These are phyloP conservation scores for Candida tetrigidarum DNA, from an alignment of 1,139 yeast species.

Conservation along the genomic window DNA sequence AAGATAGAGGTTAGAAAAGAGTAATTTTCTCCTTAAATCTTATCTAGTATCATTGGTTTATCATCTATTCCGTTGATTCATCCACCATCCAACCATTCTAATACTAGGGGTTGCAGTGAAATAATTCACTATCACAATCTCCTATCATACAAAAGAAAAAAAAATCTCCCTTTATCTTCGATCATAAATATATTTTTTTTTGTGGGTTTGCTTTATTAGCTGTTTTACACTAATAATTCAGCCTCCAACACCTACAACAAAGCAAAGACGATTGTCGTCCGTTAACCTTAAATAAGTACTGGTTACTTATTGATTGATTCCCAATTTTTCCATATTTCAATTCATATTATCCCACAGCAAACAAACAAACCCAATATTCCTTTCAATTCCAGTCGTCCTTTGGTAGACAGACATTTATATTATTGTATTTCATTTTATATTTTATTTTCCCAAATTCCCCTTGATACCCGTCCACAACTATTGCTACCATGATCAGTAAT, in stretches of 20 bases:
- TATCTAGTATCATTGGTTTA: too few relatives aligned
- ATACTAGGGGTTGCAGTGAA: too few relatives aligned
- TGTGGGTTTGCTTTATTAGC: not conserved
- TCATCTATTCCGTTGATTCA: too few relatives aligned
- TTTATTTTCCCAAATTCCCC: not conserved
- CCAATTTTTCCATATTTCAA: not conserved
- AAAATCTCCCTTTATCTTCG: too few relatives aligned
- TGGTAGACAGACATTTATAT: not conserved
- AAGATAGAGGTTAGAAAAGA: too few relatives aligned
- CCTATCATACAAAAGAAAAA: too few relatives aligned
- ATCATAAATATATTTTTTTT: too few relatives aligned
- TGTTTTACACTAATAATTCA: not conserved
- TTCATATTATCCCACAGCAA: not conserved
- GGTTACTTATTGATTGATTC: slow-evolving; percentile 1
- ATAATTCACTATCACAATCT: too few relatives aligned
- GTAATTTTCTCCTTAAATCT: not conserved
- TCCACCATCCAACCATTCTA: not conserved
- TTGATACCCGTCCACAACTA: not conserved
- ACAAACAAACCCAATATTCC: not conserved
- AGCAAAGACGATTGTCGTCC: not conserved
- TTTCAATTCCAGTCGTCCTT: not conserved
- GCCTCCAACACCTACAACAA: not conserved
- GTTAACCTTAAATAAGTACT: not conserved
- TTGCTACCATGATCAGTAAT: slow-evolving; percentile 30
- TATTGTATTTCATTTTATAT: not conserved